phyloP scores from a whole-genome alignment of 495 filamentous ascomycete species.

The Hypoxylon fragiforme region DNA sequence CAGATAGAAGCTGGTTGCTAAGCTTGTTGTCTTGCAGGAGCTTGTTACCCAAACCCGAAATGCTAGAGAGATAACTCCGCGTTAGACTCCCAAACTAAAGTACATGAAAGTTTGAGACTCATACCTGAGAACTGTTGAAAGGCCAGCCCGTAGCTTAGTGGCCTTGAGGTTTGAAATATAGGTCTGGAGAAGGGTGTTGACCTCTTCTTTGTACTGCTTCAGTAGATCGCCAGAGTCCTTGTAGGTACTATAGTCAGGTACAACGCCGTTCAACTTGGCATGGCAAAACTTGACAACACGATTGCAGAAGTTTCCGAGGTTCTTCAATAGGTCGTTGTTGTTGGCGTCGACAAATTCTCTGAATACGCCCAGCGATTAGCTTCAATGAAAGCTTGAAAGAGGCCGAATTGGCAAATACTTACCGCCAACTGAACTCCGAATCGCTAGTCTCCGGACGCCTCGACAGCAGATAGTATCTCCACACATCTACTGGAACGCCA shows the following conservation, averaged over 20 bases:
- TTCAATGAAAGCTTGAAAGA: not conserved
- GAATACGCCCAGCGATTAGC: not conserved
- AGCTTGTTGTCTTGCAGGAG: slow-evolving; percentile 80
- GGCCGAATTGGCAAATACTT: slow-evolving; percentile 4
- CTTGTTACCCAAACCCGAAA: slow-evolving; percentile 74
- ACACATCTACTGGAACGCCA: slow-evolving; percentile 82
- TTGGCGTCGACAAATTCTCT: slow-evolving; percentile 79
- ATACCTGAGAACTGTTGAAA: slow-evolving; percentile 62
- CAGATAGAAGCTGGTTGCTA: slow-evolving; percentile 76
- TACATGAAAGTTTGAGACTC: not conserved
- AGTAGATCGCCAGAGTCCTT: slow-evolving; percentile 49
- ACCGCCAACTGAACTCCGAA: slow-evolving; percentile 82
- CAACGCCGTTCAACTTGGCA: slow-evolving; percentile 67
- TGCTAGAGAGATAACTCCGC: slow-evolving; percentile 38
- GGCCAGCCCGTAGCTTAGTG: slow-evolving; percentile 74
- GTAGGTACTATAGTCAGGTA: slow-evolving; percentile 70
- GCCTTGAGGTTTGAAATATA: slow-evolving; percentile 75
- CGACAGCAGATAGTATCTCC: slow-evolving; percentile 90
- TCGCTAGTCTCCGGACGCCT: slow-evolving; percentile 89
- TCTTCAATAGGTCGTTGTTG: slow-evolving; percentile 88
- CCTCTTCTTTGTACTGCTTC: slow-evolving; percentile 51
- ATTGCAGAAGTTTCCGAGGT: slow-evolving; percentile 93
- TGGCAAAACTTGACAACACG: slow-evolving; percentile 90
- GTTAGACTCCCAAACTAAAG: not conserved
- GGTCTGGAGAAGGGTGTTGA: slow-evolving; percentile 64